phyloP scores from a whole-genome alignment of 2,329 filamentous ascomycete genomes.

The Fusarium sp. region DNA sequence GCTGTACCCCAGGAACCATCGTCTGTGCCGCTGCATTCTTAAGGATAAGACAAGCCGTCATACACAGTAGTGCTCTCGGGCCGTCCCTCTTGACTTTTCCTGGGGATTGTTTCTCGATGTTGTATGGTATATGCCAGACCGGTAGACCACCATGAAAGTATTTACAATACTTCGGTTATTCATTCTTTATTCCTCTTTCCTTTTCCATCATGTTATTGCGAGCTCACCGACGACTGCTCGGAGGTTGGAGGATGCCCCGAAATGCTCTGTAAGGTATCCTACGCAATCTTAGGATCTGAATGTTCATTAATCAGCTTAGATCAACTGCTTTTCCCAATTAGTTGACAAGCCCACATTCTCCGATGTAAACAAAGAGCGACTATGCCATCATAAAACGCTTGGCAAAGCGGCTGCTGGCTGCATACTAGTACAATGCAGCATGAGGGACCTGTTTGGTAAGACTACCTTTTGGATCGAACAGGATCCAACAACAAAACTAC shows the following conservation, averaged over 20 bases:
- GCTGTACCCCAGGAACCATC: too few species aligned
- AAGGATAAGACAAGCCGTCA: not conserved
- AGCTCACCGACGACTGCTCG: not conserved
- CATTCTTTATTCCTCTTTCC: not conserved
- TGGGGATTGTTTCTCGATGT: not conserved
- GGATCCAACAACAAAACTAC: too few species aligned
- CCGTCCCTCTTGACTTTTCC: not conserved
- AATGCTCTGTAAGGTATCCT: not conserved
- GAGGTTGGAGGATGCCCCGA: not conserved
- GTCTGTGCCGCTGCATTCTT: not conserved
- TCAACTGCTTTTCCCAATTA: not conserved
- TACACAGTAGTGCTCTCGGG: not conserved
- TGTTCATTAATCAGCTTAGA: not conserved
- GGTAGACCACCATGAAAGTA: not conserved
- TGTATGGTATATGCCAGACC: not conserved
- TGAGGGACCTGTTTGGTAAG: not conserved
- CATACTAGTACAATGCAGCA: not conserved
- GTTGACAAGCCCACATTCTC: not conserved
- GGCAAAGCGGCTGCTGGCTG: not conserved
- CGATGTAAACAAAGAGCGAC: not conserved
- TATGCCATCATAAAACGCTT: not conserved
- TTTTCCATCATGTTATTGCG: not conserved
- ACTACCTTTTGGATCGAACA: rapidly evolving
- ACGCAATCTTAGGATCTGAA: rapidly evolving
- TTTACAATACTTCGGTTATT: not conserved